Conservation (phyloP, 495 filamentous ascomycete species). For the Tuber melanosporum region DNA sequence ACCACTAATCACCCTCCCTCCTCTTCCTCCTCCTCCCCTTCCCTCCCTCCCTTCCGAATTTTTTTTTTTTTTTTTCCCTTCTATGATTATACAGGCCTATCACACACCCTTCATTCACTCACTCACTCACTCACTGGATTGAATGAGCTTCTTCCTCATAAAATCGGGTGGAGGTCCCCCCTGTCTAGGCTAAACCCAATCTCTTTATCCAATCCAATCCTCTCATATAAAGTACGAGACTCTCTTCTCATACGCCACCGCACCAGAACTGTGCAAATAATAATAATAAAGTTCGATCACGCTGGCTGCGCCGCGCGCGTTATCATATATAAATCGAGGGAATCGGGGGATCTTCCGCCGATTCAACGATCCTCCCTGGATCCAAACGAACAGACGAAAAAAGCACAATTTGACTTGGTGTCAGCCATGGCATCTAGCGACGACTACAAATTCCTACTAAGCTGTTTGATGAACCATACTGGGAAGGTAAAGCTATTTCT, state of each 20-base stretch:
- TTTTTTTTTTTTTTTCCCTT: neutral
- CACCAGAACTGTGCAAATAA: neutral
- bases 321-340: neutral
- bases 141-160: neutral
- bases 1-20: neutral
- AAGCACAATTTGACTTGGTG: neutral
- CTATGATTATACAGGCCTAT: neutral
- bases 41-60: neutral
- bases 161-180: neutral
- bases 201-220: neutral
- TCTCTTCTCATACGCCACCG: neutral
- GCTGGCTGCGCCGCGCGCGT: neutral
- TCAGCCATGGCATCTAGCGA: constrained; percentile 22
- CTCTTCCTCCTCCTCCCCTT: too few species aligned
- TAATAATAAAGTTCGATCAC: neutral
- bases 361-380: neutral
- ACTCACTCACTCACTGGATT: neutral
- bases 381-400: neutral
- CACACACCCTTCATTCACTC: neutral
- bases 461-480: constrained; percentile 10
- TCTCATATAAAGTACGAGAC: neutral
- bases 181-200: neutral
- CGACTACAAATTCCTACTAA: constrained; percentile 24
- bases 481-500: constrained; percentile 14
- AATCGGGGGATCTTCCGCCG: neutral